Conservation (phyloP, 805 yeast genomes). For the Blastobotrys chiropterorum region DNA sequence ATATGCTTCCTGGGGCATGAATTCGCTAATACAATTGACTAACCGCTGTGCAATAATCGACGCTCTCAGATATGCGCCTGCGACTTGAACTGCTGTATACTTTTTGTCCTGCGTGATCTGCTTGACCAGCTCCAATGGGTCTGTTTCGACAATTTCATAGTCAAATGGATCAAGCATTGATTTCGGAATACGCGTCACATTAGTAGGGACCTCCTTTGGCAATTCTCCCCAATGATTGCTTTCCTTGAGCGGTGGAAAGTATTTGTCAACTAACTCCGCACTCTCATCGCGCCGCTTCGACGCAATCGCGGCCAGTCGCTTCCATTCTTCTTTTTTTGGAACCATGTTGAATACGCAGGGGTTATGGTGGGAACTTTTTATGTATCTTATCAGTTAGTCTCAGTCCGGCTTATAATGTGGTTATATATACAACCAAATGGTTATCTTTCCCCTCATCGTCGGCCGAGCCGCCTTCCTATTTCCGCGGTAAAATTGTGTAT, state of each 20-base stretch:
- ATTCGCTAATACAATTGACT: slow-evolving; percentile 29
- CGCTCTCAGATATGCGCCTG: slow-evolving; percentile 49
- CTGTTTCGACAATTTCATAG: slow-evolving; percentile 13
- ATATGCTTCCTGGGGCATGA: slow-evolving; percentile 51
- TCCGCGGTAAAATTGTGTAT: not conserved
- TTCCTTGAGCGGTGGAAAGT: slow-evolving; percentile 17
- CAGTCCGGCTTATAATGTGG: too few species aligned
- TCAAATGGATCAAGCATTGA: slow-evolving; percentile 13
- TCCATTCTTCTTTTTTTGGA: not conserved
- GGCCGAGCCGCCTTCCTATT: not conserved
- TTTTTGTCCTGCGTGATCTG: slow-evolving; percentile 36
- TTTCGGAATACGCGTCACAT: slow-evolving; percentile 17
- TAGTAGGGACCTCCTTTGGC: slow-evolving; percentile 15
- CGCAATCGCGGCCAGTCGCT: not conserved
- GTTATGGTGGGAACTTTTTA: not conserved
- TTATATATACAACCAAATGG: not conserved
- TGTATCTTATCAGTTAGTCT: not conserved
- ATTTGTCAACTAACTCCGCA: slow-evolving; percentile 13
- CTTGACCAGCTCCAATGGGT: slow-evolving; percentile 32
- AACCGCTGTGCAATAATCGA: slow-evolving; percentile 56
- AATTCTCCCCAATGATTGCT: slow-evolving; percentile 13
- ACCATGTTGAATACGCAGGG: not conserved
- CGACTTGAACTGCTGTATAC: slow-evolving; percentile 41
- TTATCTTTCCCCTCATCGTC: not conserved
- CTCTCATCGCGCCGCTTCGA: slow-evolving; percentile 15